phyloP scores from a whole-genome alignment of 1,284 basidiomycete species.

The Xerocomus minutiporus region DNA sequence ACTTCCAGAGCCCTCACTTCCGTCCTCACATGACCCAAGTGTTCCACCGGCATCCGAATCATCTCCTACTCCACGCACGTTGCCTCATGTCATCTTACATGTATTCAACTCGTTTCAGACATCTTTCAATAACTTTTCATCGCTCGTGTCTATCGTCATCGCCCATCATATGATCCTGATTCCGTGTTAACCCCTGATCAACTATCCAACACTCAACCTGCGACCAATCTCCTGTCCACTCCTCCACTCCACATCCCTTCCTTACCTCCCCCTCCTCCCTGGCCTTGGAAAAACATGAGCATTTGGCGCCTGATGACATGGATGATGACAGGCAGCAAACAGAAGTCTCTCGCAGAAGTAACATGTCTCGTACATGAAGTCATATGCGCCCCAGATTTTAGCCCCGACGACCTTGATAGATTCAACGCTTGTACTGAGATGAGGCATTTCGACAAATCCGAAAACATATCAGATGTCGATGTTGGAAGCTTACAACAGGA shows the following conservation, averaged over 20 bases:
- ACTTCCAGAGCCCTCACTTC: not conserved
- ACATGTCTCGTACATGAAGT: conserved; percentile 1
- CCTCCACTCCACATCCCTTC: not conserved
- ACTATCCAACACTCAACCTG: not conserved
- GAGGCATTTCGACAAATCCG: conserved; percentile 3
- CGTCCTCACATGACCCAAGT: too few species aligned
- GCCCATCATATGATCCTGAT: not conserved
- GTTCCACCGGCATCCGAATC: too few species aligned
- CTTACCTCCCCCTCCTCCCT: not conserved
- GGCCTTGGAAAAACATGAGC: not conserved
- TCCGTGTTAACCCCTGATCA: not conserved
- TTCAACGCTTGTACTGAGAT: conserved; percentile 13
- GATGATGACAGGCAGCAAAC: not conserved
- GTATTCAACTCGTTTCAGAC: not conserved
- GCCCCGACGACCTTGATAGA: conserved; percentile 1
- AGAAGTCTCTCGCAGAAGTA: not conserved
- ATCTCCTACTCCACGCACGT: not conserved
- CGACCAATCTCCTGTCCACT: not conserved
- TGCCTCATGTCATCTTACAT: not conserved
- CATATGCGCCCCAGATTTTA: conserved; percentile 11
- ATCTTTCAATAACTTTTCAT: not conserved
- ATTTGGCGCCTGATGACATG: not conserved
- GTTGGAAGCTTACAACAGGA: not conserved
- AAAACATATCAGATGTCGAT: not conserved
- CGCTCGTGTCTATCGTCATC: not conserved